Evolutionary conservation across 129 eudicot species (phyloP).

Genomic region (Ambrosia artemisiifolia): DNA sequence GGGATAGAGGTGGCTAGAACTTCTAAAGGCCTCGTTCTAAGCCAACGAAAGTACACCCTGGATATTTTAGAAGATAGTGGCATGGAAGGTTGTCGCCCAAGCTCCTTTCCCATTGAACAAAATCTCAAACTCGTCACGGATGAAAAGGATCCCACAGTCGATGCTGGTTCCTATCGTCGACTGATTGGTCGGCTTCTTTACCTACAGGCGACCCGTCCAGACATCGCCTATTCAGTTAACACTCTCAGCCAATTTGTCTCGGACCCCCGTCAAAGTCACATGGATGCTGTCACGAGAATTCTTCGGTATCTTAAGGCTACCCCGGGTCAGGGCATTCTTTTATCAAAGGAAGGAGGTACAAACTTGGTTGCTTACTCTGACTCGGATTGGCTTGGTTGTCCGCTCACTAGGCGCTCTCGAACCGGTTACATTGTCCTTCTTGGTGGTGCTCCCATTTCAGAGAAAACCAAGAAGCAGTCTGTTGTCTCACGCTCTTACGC

Average conservation of each 20-base stretch:
- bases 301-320: background rate
- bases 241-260: background rate
- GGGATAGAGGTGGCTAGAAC: constrained; percentile 1
- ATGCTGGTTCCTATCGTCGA: no score
- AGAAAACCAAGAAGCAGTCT: no score
- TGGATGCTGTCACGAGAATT: background rate
- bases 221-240: background rate
- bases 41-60: no score
- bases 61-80: no score
- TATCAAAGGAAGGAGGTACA: background rate
- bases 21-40: background rate
- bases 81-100: background rate
- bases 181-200: background rate
- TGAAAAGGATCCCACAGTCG: no score
- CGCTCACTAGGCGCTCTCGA: no score
- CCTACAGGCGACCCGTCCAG: background rate
- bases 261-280: no score
- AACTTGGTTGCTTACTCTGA: background rate
- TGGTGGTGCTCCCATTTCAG: background rate
- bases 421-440: background rate
- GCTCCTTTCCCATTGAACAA: background rate
- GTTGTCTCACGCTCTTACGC: background rate
- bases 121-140: no score
- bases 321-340: background rate
- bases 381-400: background rate